A percentile compares a stretch with the other conserved stretches of the same genome.
Evolutionary conservation across 352 stramenopile genomes (phyloP).

Genomic region (Blastocystis sp.): DNA sequence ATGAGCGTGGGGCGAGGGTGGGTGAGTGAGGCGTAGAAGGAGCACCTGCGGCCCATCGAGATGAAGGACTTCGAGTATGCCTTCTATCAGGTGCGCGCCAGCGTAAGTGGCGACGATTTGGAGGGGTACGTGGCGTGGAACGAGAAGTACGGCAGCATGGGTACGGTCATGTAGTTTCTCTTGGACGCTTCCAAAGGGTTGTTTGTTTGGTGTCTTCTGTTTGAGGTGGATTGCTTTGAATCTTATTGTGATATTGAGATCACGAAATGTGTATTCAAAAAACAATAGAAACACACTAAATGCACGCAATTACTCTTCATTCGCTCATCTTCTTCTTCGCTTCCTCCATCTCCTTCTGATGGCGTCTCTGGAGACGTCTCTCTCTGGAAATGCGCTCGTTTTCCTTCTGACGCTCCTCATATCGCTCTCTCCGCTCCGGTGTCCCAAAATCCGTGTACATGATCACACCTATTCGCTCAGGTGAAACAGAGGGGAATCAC

Average conservation of each 20-base stretch:
- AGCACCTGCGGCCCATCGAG: constrained; percentile 86
- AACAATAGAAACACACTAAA: no score
- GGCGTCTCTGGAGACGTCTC: not conserved
- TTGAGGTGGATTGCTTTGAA: no score
- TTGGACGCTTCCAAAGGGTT: not conserved
- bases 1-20: constrained; percentile 76
- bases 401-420: constrained; percentile 28
- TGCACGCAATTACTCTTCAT: not conserved
- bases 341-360: not conserved
- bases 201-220: constrained; percentile 8
- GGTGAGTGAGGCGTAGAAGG: not conserved
- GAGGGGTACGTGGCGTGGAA: constrained; percentile 88
- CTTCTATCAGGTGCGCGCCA: constrained; percentile 87
- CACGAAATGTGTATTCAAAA: no score
- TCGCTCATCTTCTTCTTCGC: not conserved
- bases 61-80: constrained; percentile 90
- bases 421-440: constrained; percentile 9
- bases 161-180: constrained; percentile 73
- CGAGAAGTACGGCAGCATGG: constrained; percentile 82
- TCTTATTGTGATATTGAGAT: no score
- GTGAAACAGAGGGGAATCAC: not conserved
- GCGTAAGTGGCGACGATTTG: constrained; percentile 88
- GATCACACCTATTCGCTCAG: not conserved
- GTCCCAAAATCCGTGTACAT: constrained; percentile 24
- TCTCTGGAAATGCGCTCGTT: constrained; percentile 27